phyloP scores from a whole-genome alignment of 345 rosid genomes.

The Microcos paniculata region DNA sequence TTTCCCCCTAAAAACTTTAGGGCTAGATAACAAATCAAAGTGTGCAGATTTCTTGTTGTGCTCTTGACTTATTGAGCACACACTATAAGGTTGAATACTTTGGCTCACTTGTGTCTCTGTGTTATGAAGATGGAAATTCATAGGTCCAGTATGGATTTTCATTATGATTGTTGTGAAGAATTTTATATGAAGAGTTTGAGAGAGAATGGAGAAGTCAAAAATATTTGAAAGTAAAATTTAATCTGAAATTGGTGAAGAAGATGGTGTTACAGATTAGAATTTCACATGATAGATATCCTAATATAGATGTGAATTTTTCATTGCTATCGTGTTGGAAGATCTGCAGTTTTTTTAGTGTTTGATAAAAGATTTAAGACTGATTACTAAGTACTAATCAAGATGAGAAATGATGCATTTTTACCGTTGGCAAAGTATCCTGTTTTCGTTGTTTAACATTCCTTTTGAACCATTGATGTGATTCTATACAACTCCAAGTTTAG shows the following conservation, averaged over 20 bases:
- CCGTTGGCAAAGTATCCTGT: not conserved
- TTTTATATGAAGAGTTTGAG: not conserved
- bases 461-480: not conserved
- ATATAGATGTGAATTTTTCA: conserved; percentile 3
- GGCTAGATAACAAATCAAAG: not conserved
- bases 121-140: not conserved
- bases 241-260: not conserved
- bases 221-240: not conserved
- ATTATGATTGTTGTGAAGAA: not conserved
- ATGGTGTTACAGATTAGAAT: not conserved
- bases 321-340: too few relatives aligned
- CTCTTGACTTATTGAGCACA: not conserved
- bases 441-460: not conserved
- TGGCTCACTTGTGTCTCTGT: not conserved
- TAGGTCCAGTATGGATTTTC: not conserved
- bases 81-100: not conserved
- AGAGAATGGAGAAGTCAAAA: not conserved
- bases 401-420: not conserved
- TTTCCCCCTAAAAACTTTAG: not conserved
- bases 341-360: too few relatives aligned
- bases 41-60: not conserved
- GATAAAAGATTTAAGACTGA: not conserved
- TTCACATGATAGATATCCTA: not conserved
- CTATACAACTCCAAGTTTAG: not conserved
- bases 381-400: not conserved